Conservation (phyloP, 768 basidiomycete species). For the Nevesoporus exiguus region DNA sequence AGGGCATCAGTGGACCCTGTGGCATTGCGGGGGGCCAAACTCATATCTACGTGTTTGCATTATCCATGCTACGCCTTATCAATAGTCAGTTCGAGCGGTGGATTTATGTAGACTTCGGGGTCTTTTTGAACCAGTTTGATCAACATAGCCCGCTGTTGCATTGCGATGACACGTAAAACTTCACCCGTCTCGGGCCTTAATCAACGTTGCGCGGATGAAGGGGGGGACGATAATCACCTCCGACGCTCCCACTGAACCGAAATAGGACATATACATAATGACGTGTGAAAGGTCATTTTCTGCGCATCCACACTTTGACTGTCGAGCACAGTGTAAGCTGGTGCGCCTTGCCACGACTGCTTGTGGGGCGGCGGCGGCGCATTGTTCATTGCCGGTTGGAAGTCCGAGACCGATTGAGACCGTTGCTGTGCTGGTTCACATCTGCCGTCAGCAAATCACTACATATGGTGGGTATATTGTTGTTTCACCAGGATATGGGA, state of each 20-base stretch:
- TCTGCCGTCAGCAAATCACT: slow-evolving; percentile 19
- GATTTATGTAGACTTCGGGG: background rate
- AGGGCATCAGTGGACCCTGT: background rate
- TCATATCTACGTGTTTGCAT: background rate
- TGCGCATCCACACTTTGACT: slow-evolving; percentile 1
- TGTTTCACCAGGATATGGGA: slow-evolving; percentile 19
- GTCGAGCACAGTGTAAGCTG: too few species aligned
- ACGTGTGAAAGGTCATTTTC: background rate
- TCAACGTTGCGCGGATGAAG: background rate
- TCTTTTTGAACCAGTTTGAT: slow-evolving; percentile 8
- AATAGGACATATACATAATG: slow-evolving; percentile 2
- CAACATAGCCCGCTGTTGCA: slow-evolving; percentile 10
- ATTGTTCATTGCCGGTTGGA: slow-evolving; percentile 2
- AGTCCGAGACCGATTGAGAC: slow-evolving; percentile 2
- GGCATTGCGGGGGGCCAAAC: background rate
- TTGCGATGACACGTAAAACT: slow-evolving; percentile 23
- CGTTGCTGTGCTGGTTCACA: slow-evolving; percentile 9
- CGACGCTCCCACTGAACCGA: too few species aligned
- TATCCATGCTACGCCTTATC: background rate
- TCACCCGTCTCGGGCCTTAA: slow-evolving; percentile 4
- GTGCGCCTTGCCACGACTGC: too few species aligned
- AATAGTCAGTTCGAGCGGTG: background rate
- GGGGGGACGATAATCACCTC: background rate
- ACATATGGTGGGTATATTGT: slow-evolving; percentile 10
- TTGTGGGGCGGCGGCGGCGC: background rate